phyloP scores from a whole-genome alignment of 2,329 filamentous ascomycete genomes.

The Thelonectria rubi region DNA sequence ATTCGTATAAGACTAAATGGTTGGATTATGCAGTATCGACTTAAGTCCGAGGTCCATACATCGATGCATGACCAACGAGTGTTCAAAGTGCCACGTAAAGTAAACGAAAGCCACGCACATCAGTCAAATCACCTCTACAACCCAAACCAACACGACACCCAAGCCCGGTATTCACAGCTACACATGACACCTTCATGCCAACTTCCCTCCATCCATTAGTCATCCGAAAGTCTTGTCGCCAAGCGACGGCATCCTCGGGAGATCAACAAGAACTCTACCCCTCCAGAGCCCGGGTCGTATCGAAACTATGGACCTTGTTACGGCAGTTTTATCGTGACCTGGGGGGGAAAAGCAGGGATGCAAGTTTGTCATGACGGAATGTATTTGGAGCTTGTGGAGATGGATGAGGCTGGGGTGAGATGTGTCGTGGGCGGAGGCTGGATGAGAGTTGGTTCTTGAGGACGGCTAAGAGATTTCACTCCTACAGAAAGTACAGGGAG shows the following conservation, averaged over 20 bases:
- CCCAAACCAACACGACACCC: no score
- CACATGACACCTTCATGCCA: neutral
- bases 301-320: neutral
- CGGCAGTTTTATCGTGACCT: neutral
- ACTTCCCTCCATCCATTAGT: neutral
- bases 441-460: neutral
- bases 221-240: no score
- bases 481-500: no score
- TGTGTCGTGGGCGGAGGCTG: neutral
- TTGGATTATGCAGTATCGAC: no score
- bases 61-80: no score
- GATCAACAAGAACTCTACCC: constrained; percentile 19
- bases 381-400: neutral
- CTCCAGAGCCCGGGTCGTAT: neutral
- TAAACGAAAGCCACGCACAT: no score
- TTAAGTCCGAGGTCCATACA: no score
- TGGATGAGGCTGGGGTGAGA: neutral
- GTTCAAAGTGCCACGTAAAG: no score
- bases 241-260: constrained; percentile 7
- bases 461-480: no score
- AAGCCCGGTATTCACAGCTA: neutral
- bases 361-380: neutral
- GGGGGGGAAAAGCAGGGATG: neutral
- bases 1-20: no score
- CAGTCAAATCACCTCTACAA: no score